A percentile compares a stretch with the other conserved stretches of the same genome.
Conservation (phyloP, 1,139 yeast species). For the Pichia sp. region DNA sequence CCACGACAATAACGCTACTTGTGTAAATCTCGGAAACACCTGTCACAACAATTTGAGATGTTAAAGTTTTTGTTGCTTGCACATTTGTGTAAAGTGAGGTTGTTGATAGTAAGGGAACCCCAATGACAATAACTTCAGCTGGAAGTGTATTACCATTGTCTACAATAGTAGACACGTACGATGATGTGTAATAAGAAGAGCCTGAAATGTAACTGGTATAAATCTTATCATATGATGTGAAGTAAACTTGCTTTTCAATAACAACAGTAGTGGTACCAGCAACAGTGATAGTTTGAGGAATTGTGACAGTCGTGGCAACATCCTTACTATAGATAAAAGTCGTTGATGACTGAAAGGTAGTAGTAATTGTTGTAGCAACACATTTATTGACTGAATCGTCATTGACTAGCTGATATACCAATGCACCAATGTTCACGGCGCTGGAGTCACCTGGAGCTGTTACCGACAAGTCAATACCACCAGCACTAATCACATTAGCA, state of each 20-base stretch:
- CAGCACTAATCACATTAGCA: conserved; percentile 17
- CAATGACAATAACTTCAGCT: conserved; percentile 6
- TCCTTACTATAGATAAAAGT: background rate
- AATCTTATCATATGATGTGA: background rate
- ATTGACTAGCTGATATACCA: conserved; percentile 12
- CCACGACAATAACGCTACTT: conserved; percentile 1
- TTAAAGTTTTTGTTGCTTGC: background rate
- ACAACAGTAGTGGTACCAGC: conserved; percentile 4
- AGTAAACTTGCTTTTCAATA: conserved; percentile 9
- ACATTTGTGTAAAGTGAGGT: background rate
- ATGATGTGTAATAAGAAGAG: conserved; percentile 3
- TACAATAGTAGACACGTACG: conserved; percentile 7
- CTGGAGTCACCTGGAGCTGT: conserved; percentile 19
- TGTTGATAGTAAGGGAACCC: conserved; percentile 9
- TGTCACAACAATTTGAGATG: background rate
- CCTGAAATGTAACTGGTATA: conserved; percentile 3
- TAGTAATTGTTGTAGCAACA: conserved; percentile 6
- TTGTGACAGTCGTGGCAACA: conserved; percentile 6
- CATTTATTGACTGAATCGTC: conserved; percentile 7
- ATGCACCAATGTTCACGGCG: conserved; percentile 8
- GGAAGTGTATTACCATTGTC: background rate
- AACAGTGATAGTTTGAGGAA: conserved; percentile 4
- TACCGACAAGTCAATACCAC: conserved; percentile 10
- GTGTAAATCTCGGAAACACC: background rate
- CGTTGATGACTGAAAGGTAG: conserved; percentile 7